Conservation (phyloP, 2,329 filamentous ascomycete species). For the Metarhizium humberi region DNA sequence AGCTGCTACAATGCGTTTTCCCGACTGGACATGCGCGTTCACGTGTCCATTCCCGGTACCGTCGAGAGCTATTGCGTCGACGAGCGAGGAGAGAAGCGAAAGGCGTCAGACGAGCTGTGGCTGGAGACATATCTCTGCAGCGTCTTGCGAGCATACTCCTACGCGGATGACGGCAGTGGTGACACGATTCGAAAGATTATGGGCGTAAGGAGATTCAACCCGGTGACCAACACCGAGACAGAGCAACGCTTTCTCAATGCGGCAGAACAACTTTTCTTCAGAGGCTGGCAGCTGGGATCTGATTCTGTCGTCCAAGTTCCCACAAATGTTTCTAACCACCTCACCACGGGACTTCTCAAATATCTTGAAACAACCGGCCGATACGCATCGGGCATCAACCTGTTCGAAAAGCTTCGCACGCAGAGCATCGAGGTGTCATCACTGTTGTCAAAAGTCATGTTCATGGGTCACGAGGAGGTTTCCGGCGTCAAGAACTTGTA, state of each 20-base stretch:
- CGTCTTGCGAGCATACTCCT: constrained; percentile 87
- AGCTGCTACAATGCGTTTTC: constrained; percentile 99
- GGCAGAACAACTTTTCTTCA: constrained; percentile 90
- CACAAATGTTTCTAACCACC: constrained; percentile 90
- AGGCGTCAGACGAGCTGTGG: constrained; percentile 91
- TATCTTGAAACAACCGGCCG: constrained; percentile 95
- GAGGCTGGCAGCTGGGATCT: constrained; percentile 93
- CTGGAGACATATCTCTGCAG: constrained; percentile 95
- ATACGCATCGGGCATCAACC: constrained; percentile 89
- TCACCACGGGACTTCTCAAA: constrained; percentile 85
- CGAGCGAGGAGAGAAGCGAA: constrained; percentile 88
- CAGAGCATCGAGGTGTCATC: constrained; percentile 93
- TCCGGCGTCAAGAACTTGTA: constrained; percentile 82
- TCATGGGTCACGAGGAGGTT: constrained; percentile 96
- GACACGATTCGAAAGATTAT: constrained; percentile 95
- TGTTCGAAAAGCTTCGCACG: constrained; percentile 90
- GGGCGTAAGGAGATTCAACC: constrained; percentile 94
- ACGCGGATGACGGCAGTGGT: constrained; percentile 89
- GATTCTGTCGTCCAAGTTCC: constrained; percentile 96
- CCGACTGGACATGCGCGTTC: constrained; percentile 93
- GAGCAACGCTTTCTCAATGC: constrained; percentile 94
- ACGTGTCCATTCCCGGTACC: constrained; percentile 92
- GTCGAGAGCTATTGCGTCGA: constrained; percentile 97
- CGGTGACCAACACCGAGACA: constrained; percentile 94
- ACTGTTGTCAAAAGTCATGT: constrained; percentile 78